Conservation (phyloP, 139 green algal species). For the Chlamydomonas eustigma region DNA sequence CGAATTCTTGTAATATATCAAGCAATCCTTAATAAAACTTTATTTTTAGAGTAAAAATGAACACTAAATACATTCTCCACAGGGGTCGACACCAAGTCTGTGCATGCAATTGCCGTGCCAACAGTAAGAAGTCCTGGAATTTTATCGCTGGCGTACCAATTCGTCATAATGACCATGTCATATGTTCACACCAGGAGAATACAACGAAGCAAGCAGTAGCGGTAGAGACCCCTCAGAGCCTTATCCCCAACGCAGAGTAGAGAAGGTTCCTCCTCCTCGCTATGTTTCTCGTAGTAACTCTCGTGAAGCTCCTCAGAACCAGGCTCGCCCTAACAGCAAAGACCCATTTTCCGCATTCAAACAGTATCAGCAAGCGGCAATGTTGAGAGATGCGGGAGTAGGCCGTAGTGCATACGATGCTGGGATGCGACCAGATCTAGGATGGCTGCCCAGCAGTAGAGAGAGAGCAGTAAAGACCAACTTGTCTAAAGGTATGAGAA, state of each 20-base stretch:
- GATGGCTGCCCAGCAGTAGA: background rate
- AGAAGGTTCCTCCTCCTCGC: too few species aligned
- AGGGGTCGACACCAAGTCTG: too few species aligned
- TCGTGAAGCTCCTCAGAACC: conserved; percentile 1
- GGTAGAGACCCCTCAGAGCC: too few species aligned
- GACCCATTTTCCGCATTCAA: conserved; percentile 9
- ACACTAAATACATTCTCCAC: too few species aligned
- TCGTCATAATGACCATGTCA: background rate
- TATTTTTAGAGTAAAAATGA: background rate
- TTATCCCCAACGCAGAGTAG: background rate
- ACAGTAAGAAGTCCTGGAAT: too few species aligned
- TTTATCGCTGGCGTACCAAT: background rate
- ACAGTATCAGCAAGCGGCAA: conserved; percentile 1
- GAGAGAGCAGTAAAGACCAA: background rate
- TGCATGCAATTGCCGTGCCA: too few species aligned
- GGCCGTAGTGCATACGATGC: background rate
- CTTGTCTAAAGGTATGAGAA: background rate
- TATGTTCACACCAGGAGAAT: background rate
- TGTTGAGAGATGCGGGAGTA: background rate
- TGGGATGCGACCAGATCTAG: conserved; percentile 2
- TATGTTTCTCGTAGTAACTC: too few species aligned
- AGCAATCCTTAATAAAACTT: background rate
- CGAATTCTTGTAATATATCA: background rate
- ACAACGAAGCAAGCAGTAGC: background rate
- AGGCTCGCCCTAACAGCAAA: background rate